Evolutionary conservation across 2,329 filamentous ascomycete species (phyloP).

Genomic region (Fusarium odoratissimum): DNA sequence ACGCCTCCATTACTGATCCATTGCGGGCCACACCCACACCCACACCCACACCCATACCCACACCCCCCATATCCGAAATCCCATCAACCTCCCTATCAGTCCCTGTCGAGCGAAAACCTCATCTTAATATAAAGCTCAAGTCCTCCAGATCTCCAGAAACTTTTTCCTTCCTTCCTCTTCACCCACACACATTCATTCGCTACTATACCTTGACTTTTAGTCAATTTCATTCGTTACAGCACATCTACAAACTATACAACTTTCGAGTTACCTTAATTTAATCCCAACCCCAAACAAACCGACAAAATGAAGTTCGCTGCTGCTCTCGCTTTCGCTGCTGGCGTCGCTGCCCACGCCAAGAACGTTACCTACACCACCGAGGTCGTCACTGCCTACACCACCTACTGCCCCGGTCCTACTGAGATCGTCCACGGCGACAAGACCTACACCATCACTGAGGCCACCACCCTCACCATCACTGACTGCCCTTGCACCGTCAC

Average conservation of each 20-base stretch:
- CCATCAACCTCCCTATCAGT: conserved; percentile 36
- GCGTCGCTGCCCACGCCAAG: conserved; percentile 57
- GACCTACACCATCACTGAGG: conserved; percentile 77
- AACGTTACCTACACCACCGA: conserved; percentile 70
- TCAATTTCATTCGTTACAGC: conserved; percentile 47
- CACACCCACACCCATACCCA: conserved; percentile 7
- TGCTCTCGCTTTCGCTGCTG: conserved; percentile 64
- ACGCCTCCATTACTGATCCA: conserved; percentile 16
- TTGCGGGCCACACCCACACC: conserved; percentile 8
- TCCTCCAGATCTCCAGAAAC: conserved; percentile 53
- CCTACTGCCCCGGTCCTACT: conserved; percentile 78
- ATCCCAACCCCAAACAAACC: conserved; percentile 44
- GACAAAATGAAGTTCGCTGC: conserved; percentile 74
- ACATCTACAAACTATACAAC: conserved; percentile 42
- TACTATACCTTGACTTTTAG: conserved; percentile 45
- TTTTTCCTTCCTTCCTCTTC: conserved; percentile 56
- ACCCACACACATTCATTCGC: conserved; percentile 51
- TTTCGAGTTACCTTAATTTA: conserved; percentile 54
- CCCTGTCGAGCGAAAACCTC: conserved; percentile 14
- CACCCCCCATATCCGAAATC: conserved; percentile 23
- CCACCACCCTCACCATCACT: conserved; percentile 77
- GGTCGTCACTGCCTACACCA: conserved; percentile 74
- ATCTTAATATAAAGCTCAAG: conserved; percentile 62
- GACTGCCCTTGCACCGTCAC: conserved; percentile 77
- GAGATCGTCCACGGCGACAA: conserved; percentile 70